Evolutionary conservation across 352 stramenopile genomes (phyloP), one percentile per base, ranked within the genome.

Genomic region (Plasmopara halstedii): DNA sequence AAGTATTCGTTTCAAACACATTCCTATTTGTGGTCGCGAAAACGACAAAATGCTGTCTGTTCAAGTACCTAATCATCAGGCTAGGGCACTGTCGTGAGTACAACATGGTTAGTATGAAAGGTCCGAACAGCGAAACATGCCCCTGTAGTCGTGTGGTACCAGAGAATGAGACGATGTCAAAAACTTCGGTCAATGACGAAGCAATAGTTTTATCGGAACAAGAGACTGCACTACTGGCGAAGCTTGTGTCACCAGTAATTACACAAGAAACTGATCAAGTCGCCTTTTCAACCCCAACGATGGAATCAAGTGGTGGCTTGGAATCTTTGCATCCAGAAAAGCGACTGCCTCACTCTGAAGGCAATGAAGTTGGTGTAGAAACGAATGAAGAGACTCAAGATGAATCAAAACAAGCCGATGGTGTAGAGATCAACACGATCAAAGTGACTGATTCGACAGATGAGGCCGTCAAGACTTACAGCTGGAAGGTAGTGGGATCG

Each of bases 401-500:
- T 9, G 26, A 46, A 17, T 37, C 31, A 1, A 46, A 32, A 3
- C 26, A 33, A 31, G 19, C 18, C 7, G 38, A 54, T 9, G 46
- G 58, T 25, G n/a, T 13, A 22, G 21, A 10, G 1, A 13, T 58
- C 11, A 29, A 58, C 9, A 42, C 57, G 21, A 58, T 54, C 1
- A n/a, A 36, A 20, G 18, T 32, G 17, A 50, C 43, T 2, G 38
- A 59, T 23, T n/a, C n/a, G n/a, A 42, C 29, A 2, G 41, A 46
- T 2, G 21, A 34, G 3, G n/a, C 13, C 6, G 10, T 35, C 17
- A 46, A 27, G 20, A 38, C 40, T 18, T 38, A 37, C 3, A 67
- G 31, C 2, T 70, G 61, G 61, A 67, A 67, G 37, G 27, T 61
- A 21, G 25, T 70, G 14, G 49, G 61, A 9, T 67, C 56, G 23